phyloP scores from a whole-genome alignment of 768 basidiomycete genomes.

The Ramaria sp. region DNA sequence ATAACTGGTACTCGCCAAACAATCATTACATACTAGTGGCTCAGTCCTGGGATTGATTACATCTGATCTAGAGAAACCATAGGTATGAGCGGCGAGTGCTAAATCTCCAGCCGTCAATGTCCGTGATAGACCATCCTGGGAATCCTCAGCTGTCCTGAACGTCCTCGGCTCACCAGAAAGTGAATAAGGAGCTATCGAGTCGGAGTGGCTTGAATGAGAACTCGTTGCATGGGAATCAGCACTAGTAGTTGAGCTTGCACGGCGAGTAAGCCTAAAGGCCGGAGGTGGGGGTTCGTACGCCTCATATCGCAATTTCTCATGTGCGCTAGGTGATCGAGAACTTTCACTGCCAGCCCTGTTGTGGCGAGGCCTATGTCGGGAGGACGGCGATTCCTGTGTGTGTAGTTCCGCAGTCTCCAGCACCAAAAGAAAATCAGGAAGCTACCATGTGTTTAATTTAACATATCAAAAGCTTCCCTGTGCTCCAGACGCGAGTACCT shows the following conservation, averaged over 20 bases:
- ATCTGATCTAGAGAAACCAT: constrained; percentile 17
- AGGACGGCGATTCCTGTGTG: neutral
- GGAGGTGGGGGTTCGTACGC: constrained; percentile 58
- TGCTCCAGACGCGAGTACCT: constrained; percentile 15
- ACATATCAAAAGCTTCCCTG: neutral
- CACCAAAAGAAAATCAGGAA: constrained; percentile 57
- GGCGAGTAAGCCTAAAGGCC: constrained; percentile 31
- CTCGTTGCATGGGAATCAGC: neutral
- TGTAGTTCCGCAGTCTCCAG: constrained; percentile 26
- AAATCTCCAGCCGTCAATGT: constrained; percentile 35
- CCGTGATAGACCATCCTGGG: constrained; percentile 17
- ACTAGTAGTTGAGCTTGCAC: constrained; percentile 22
- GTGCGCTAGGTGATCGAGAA: neutral
- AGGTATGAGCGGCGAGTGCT: constrained; percentile 26
- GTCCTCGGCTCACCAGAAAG: constrained; percentile 20
- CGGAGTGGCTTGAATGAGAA: constrained; percentile 24
- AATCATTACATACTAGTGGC: neutral
- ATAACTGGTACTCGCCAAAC: too few relatives aligned
- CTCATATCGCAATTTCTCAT: constrained; percentile 50
- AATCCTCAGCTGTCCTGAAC: constrained; percentile 15
- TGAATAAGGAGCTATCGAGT: constrained; percentile 24
- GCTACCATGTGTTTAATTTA: constrained; percentile 27
- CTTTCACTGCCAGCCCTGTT: neutral
- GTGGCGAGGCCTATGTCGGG: neutral
- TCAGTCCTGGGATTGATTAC: too few relatives aligned